Conservation (phyloP, 305 asterid species). For the Fraxinus sp. region DNA sequence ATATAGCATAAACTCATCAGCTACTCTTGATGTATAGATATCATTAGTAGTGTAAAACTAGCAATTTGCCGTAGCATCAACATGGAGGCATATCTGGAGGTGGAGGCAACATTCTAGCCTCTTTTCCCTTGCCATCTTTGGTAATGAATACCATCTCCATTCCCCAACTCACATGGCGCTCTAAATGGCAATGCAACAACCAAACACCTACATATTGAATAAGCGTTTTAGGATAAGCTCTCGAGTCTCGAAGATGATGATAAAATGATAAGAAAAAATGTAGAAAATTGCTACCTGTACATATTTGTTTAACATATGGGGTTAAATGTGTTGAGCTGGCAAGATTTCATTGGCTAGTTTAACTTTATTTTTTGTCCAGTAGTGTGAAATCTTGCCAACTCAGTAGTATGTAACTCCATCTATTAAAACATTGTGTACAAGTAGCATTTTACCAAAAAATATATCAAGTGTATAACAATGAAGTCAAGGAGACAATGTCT, state of each 20-base stretch:
- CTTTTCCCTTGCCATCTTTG: slow-evolving; percentile 35
- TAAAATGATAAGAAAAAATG: background rate
- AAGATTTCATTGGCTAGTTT: no score
- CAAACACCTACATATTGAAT: slow-evolving; percentile 42
- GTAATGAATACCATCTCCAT: slow-evolving; percentile 57
- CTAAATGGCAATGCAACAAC: slow-evolving; percentile 69
- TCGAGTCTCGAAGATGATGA: background rate
- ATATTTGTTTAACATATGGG: no score
- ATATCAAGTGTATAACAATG: background rate
- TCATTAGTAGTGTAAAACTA: background rate
- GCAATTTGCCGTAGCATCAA: background rate
- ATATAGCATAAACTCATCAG: background rate
- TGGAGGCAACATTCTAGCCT: slow-evolving; percentile 40
- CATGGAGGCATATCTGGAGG: slow-evolving; percentile 51
- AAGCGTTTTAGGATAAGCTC: background rate
- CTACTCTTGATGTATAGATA: background rate
- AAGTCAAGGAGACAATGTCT: background rate
- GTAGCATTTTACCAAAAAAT: background rate
- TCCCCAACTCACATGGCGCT: slow-evolving; percentile 55
- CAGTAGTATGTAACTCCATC: no score
- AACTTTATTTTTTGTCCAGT: no score
- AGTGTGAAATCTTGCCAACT: no score
- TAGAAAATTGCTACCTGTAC: no score
- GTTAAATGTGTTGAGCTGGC: no score
- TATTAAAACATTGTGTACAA: no score